These are phyloP conservation scores for Helianthus tuberosus DNA, from an alignment of 129 eudicot genomes.

Conservation along the genomic window DNA sequence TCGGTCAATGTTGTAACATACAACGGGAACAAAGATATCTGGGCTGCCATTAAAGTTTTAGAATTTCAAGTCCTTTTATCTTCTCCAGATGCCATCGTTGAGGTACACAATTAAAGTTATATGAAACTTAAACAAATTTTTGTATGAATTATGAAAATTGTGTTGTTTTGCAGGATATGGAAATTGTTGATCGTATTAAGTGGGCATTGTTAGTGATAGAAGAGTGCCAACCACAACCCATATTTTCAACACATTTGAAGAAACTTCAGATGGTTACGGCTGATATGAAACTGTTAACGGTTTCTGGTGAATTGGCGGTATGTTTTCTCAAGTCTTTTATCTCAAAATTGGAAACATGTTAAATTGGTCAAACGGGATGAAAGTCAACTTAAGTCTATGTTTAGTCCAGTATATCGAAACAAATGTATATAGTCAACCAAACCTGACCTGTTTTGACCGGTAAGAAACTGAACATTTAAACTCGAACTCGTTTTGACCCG, in stretches of 20 bases:
- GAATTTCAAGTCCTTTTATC: slow-evolving; percentile 44
- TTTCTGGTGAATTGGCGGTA: slow-evolving; percentile 28
- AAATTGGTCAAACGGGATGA: too few relatives aligned
- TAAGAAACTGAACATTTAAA: too few relatives aligned
- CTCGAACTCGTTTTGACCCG: too few relatives aligned
- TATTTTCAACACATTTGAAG: slow-evolving; percentile 12
- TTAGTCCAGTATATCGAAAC: too few relatives aligned
- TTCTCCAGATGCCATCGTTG: slow-evolving; percentile 27
- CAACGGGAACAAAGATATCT: slow-evolving; percentile 33
- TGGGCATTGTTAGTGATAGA: slow-evolving; percentile 43
- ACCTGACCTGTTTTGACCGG: too few relatives aligned
- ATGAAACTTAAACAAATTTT: too few relatives aligned
- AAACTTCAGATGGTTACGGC: slow-evolving; percentile 29
- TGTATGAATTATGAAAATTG: not conserved
- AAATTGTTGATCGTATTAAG: slow-evolving; percentile 22
- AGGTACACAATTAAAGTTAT: slow-evolving; percentile 22
- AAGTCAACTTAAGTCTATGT: too few relatives aligned
- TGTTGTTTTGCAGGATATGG: slow-evolving; percentile 31
- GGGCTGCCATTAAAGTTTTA: slow-evolving; percentile 30
- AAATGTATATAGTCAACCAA: too few relatives aligned
- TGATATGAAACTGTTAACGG: slow-evolving; percentile 40
- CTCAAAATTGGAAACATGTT: too few relatives aligned
- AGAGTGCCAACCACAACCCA: slow-evolving; percentile 37
- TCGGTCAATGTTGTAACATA: slow-evolving; percentile 29
- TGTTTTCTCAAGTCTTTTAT: slow-evolving; percentile 1